Evolutionary conservation across 1,139 yeast genomes (phyloP).

Genomic region (Protomyces pachydermus): DNA sequence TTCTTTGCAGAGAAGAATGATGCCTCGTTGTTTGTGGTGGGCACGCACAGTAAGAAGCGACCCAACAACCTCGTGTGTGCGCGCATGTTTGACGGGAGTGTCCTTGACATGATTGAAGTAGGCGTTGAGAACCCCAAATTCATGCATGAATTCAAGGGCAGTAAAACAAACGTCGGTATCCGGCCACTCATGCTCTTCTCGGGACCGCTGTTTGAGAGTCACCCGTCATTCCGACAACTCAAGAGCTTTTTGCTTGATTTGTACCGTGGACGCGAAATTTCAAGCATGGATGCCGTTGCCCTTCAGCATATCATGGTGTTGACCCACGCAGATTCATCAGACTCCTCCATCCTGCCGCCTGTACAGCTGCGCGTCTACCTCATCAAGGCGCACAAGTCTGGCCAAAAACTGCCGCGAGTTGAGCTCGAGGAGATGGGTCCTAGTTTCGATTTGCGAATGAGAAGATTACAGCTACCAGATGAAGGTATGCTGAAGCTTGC

Average conservation of each 20-base stretch:
- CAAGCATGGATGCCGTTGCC: conserved; percentile 89
- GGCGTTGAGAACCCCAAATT: conserved; percentile 66
- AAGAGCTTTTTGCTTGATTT: conserved; percentile 88
- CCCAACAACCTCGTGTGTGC: conserved; percentile 84
- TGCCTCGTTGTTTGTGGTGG: conserved; percentile 74
- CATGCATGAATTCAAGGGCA: conserved; percentile 64
- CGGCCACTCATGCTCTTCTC: conserved; percentile 93
- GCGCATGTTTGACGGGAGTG: conserved; percentile 82
- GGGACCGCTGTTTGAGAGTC: conserved; percentile 85
- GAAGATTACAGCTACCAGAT: conserved; percentile 77
- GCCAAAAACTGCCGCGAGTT: conserved; percentile 86
- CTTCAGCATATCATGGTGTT: conserved; percentile 83
- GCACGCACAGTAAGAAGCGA: conserved; percentile 82
- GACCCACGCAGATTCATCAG: conserved; percentile 64
- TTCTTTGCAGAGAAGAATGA: conserved; percentile 94
- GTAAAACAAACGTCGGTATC: conserved; percentile 79
- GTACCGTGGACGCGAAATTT: conserved; percentile 76
- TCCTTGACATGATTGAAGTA: conserved; percentile 92
- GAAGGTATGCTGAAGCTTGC: conserved; percentile 93
- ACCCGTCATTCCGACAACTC: conserved; percentile 78
- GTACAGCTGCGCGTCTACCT: conserved; percentile 88
- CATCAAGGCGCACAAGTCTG: conserved; percentile 66
- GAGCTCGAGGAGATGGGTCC: conserved; percentile 97
- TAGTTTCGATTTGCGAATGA: conserved; percentile 84
- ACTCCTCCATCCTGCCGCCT: conserved; percentile 53